Conservation (phyloP, 768 basidiomycete genomes). For the Serendipita sp. region DNA sequence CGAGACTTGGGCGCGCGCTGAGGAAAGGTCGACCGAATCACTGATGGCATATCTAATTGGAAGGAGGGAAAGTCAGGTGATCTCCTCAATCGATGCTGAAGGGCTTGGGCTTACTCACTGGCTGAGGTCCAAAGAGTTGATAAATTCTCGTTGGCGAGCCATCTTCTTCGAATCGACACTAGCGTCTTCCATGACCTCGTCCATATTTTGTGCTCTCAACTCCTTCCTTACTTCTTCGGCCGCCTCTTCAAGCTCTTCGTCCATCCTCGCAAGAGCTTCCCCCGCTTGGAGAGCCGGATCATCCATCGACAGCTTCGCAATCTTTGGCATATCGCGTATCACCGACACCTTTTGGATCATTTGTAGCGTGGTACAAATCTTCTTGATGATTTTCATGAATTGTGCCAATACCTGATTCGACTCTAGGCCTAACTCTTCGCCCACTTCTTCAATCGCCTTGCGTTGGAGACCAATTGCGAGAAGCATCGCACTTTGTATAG, state of each 20-base stretch:
- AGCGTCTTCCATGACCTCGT: background rate
- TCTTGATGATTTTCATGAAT: conserved; percentile 79
- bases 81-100: background rate
- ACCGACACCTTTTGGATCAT: conserved; percentile 70
- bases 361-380: conserved; percentile 56
- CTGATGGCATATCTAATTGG: conserved; percentile 36
- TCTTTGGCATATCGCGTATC: conserved; percentile 39
- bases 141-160: conserved; percentile 61
- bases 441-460: conserved; percentile 77
- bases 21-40: conserved; percentile 50
- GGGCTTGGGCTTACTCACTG: conserved; percentile 39
- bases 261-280: conserved; percentile 20
- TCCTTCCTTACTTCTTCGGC: conserved; percentile 44
- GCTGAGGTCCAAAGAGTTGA: conserved; percentile 71
- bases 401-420: conserved; percentile 58
- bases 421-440: conserved; percentile 27
- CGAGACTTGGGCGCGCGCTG: conserved; percentile 56
- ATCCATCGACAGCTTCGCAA: conserved; percentile 17
- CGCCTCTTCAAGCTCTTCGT: conserved; percentile 60
- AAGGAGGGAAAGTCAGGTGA: conserved; percentile 8
- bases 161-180: conserved; percentile 12
- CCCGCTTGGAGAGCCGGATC: conserved; percentile 15
- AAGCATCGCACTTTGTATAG: conserved; percentile 81
- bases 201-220: conserved; percentile 29
- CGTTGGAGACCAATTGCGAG: conserved; percentile 79